phyloP scores from a whole-genome alignment of 106 monocot species.

The Narthecium ossifragum region DNA sequence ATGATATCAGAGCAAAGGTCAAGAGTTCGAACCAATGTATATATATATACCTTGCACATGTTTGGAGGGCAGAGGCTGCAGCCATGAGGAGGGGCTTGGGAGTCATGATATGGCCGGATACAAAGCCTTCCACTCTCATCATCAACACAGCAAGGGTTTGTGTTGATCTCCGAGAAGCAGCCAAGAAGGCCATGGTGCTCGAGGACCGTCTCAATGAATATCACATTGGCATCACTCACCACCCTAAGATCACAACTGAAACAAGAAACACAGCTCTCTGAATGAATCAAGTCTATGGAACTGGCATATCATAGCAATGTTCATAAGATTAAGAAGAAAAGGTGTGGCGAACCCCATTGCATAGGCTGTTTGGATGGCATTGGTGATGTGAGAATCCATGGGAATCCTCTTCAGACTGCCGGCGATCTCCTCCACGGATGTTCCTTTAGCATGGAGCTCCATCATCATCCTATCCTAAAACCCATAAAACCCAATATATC shows the following conservation, averaged over 20 bases:
- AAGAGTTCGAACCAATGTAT: too few relatives aligned
- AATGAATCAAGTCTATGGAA: not conserved
- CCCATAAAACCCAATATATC: not conserved
- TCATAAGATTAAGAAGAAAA: not conserved
- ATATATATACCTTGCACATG: slow-evolving; percentile 38
- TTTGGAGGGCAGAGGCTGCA: slow-evolving; percentile 32
- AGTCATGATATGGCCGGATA: slow-evolving; percentile 28
- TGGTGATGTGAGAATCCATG: slow-evolving; percentile 14
- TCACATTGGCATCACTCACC: slow-evolving; percentile 32
- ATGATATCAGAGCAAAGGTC: too few relatives aligned
- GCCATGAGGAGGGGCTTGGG: slow-evolving; percentile 17
- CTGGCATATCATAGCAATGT: not conserved
- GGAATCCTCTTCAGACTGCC: slow-evolving; percentile 18
- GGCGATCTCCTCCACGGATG: slow-evolving; percentile 16
- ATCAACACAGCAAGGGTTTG: slow-evolving; percentile 27
- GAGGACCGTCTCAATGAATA: slow-evolving; percentile 34
- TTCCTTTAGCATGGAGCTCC: slow-evolving; percentile 23
- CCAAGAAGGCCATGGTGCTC: slow-evolving; percentile 21
- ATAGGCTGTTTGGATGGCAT: slow-evolving; percentile 29
- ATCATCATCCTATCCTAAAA: slow-evolving; percentile 32
- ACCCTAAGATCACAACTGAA: slow-evolving; percentile 35
- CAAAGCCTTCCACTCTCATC: slow-evolving; percentile 29
- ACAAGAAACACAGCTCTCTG: not conserved
- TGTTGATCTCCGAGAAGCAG: slow-evolving; percentile 34
- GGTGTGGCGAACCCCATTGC: slow-evolving; percentile 31